Evolutionary conservation across 2,329 filamentous ascomycete species (phyloP).

Genomic region (Pseudocercospora ulei): DNA sequence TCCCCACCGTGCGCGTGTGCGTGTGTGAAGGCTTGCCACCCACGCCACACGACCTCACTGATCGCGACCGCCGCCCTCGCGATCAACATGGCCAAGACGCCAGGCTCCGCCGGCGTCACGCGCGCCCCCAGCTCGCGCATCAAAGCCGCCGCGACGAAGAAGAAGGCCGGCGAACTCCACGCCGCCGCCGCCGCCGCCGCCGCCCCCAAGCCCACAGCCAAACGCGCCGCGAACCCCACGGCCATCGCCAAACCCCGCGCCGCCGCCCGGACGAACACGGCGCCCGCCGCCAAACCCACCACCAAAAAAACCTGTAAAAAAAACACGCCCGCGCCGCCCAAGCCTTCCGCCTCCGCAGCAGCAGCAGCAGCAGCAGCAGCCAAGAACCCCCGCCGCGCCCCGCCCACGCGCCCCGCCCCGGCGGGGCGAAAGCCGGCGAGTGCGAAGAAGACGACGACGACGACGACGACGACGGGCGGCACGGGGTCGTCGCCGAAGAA

Average conservation of each 20-base stretch:
- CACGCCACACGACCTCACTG: neutral
- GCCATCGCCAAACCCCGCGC: neutral
- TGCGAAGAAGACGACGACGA: constrained; percentile 4
- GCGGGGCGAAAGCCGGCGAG: constrained; percentile 2
- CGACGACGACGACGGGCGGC: neutral
- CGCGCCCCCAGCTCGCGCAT: neutral
- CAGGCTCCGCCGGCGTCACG: neutral
- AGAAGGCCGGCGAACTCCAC: constrained; percentile 5
- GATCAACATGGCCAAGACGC: constrained; percentile 1
- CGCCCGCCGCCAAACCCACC: neutral
- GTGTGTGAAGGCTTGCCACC: neutral
- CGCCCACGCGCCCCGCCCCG: neutral
- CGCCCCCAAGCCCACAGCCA: constrained; percentile 1
- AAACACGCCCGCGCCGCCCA: neutral
- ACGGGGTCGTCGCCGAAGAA: neutral
- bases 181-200: constrained; percentile 4
- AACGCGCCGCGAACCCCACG: neutral
- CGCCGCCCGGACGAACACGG: neutral
- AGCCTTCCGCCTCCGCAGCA: neutral
- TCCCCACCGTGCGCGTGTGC: neutral
- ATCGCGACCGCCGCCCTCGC: neutral
- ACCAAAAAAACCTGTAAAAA: neutral
- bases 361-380: neutral
- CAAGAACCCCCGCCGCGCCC: neutral
- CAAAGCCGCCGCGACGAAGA: constrained; percentile 1